Conservation (phyloP, 192 early-diverging fungal species). For the Oehlia diaphana region DNA sequence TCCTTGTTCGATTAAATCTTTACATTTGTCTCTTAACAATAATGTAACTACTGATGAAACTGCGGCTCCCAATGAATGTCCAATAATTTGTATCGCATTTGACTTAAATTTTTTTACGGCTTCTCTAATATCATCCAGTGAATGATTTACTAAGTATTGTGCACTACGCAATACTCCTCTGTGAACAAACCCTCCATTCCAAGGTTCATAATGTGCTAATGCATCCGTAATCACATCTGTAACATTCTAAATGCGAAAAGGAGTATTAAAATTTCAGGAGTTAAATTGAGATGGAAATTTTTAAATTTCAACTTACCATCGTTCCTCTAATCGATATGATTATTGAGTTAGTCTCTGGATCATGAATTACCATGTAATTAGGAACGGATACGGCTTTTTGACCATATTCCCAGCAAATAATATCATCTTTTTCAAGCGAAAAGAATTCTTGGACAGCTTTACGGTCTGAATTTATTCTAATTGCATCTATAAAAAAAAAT, state of each 20-base stretch:
- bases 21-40: constrained; percentile 39
- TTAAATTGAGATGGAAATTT: neutral
- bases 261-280: neutral
- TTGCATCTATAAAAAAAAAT: constrained; percentile 36
- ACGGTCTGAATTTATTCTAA: constrained; percentile 41
- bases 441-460: constrained; percentile 45
- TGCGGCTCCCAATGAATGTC: constrained; percentile 44
- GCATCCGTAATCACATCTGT: constrained; percentile 46
- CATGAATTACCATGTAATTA: constrained; percentile 42
- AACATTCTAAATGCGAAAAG: constrained; percentile 32
- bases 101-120: constrained; percentile 42
- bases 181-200: constrained; percentile 45
- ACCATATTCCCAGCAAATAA: constrained; percentile 46
- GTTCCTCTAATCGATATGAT: constrained; percentile 45
- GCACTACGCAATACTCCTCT: constrained; percentile 46
- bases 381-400: constrained; percentile 40
- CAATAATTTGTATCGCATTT: constrained; percentile 41
- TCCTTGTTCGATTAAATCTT: constrained; percentile 25
- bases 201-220: constrained; percentile 44
- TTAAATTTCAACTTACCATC: constrained; percentile 32
- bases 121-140: constrained; percentile 36
- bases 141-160: constrained; percentile 37
- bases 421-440: constrained; percentile 43
- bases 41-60: constrained; percentile 36
- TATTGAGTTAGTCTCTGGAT: constrained; percentile 41